These are phyloP conservation scores for Phoma sp. DNA, from an alignment of 2,329 filamentous ascomycete species.

Conservation along the genomic window DNA sequence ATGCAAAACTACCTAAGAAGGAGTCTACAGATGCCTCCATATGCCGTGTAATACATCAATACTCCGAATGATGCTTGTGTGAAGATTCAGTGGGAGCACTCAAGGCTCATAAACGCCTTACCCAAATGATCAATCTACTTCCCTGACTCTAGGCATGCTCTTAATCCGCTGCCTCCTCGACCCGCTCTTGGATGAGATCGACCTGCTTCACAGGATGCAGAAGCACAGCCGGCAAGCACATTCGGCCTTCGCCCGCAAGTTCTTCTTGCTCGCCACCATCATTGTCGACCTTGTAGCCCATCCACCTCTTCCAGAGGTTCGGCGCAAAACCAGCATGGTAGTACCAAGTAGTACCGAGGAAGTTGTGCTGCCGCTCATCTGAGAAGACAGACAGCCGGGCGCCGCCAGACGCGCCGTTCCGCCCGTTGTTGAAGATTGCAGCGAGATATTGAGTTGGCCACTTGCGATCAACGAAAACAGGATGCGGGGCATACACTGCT, in stretches of 20 bases:
- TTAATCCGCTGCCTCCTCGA: constrained; percentile 13
- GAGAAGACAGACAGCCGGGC: constrained; percentile 56
- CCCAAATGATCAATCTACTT: no score
- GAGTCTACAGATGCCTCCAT: no score
- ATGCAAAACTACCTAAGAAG: no score
- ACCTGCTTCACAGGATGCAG: constrained; percentile 60
- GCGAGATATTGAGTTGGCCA: constrained; percentile 62
- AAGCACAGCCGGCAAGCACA: constrained; percentile 57
- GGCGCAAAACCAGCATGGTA: constrained; percentile 59
- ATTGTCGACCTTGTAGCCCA: constrained; percentile 60
- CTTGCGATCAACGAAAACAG: constrained; percentile 62
- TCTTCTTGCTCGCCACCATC: constrained; percentile 56
- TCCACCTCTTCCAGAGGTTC: constrained; percentile 63
- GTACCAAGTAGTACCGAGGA: constrained; percentile 60
- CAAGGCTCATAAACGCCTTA: no score
- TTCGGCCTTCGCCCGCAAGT: constrained; percentile 53
- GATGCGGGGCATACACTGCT: constrained; percentile 69
- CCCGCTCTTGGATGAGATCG: constrained; percentile 54
- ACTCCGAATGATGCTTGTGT: not conserved
- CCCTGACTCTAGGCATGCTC: no score
- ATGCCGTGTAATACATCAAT: no score
- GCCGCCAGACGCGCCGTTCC: constrained; percentile 58
- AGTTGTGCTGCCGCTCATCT: constrained; percentile 61
- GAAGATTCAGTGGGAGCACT: no score
- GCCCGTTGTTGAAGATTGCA: constrained; percentile 62